Base-by-base conservation (phyloP, 2,329 filamentous ascomycete genomes). In the Emmonsiellopsis sp. region DNA sequence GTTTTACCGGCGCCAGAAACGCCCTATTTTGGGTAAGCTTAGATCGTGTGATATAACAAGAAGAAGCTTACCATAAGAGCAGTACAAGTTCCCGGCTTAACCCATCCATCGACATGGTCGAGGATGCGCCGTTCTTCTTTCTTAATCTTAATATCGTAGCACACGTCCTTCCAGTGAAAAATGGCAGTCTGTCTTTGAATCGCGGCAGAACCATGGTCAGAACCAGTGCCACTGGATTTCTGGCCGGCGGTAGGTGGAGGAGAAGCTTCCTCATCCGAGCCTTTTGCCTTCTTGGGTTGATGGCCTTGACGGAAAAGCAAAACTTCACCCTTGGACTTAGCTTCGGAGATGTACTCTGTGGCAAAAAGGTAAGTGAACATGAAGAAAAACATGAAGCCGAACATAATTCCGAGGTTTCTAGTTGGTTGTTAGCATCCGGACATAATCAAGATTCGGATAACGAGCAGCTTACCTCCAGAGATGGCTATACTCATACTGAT, bases 1-100 rank as follows among this genome's bases (percentile, higher is more conserved):
- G 91, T 95, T 71, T 95, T 96, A 55, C 91, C 91, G 15, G 91
- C 91, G 60, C 91, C 90, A 32, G 86, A 90, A 7, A 91, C 88
- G 73, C 89, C 79, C 72, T 74, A 51, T n/a, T 26, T 26, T 26
- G 10, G 10, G 5, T 7, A 34, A 37, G 16, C 15, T 48, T 48
- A 48, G 45, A 20, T 7, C 16, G 2, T 37, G 5, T 30, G 37
- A 2, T 11, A 7, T 10, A 48, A 16, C 13, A 11, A 2, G 32
- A 13, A 48, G 10, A 11, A n/a, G 31, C 55, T 58, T 60, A 67
- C 87, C 89, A 95, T 95, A 1, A 95, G 77, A 35, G 89, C 90
- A 10, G 90, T 95, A 51, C 94, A 70, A 10, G 88, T 95, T 55
- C 91, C 91, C 2, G 91, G 91, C 71, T 94, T 93, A 56, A 95